Evolutionary conservation across 2,329 filamentous ascomycete species (phyloP), one percentile per base, ranked within the genome.

Genomic region (Claviceps digitariae): DNA sequence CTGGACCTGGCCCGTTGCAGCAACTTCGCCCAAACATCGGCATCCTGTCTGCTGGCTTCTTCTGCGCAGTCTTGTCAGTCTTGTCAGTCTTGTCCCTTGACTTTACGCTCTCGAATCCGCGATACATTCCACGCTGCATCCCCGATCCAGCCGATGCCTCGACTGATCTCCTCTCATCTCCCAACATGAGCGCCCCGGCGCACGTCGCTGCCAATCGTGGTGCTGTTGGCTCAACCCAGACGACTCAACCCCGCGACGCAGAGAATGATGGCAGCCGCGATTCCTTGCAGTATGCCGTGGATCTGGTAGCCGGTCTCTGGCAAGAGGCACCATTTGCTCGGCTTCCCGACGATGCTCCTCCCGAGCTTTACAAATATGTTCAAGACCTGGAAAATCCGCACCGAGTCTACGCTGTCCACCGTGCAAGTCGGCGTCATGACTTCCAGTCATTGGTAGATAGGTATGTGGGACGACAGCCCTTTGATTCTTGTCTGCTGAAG

Each of bases 391-490:
- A 83, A 50, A 81, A 83, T 57, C 82, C 82, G 3, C 76, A 73
- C 57, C 73, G 74, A 52, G 74, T 83, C 47, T 84, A 83, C 58
- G 74, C 76, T 36, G 75, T 84, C 21, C 76, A 84, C 62, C 73
- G 73, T 50, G 80, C 81, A 31, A 77, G 72, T 57, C 77, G 82
- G 36, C 77, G 82, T 4, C 79, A 83, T 61, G 73, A 77, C 58
- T 81, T 85, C 57, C 84, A 88, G 63, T 68, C 78, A 3, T 68
- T 88, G 17, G 80, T 89, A 15, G 81, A 86, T 62, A 81, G 77
- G 83, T 86, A 64, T 58, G 76, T 47, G 15, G 12, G 10, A 45
- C 17, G 21, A 17, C 23, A 10, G 15, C 9, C 20, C 8, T 38
- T 10, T 40, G 15, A 10, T n/a, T n/a, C 2, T 9, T 27, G 17